Evolutionary conservation across 805 yeast genomes (phyloP).

Genomic region (Ogataea wickerhamii): DNA sequence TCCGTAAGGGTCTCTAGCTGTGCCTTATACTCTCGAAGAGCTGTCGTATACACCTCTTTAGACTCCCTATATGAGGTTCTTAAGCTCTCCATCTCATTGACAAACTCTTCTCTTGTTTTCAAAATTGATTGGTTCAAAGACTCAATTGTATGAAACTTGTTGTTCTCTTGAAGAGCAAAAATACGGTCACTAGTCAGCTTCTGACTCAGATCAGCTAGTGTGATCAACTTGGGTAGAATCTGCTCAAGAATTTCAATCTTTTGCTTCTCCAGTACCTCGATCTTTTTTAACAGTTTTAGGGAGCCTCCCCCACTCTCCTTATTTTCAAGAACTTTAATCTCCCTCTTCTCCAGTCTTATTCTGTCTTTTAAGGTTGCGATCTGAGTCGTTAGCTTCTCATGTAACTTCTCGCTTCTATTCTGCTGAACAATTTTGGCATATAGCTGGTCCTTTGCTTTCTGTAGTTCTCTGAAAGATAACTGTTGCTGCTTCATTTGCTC

Average conservation of each 20-base stretch:
- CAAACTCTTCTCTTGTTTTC: constrained; percentile 26
- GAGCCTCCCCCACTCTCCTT: constrained; percentile 15
- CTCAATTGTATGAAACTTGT: constrained; percentile 27
- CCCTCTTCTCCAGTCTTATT: constrained; percentile 14
- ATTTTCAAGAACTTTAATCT: constrained; percentile 13
- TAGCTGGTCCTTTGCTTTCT: constrained; percentile 7
- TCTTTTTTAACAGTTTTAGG: constrained; percentile 11
- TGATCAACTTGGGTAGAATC: constrained; percentile 10
- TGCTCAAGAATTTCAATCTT: constrained; percentile 10
- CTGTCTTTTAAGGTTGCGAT: constrained; percentile 16
- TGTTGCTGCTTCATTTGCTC: constrained; percentile 7
- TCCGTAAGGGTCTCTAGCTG: constrained; percentile 36
- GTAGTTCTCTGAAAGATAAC: constrained; percentile 7
- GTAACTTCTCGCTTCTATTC: constrained; percentile 10
- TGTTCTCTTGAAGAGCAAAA: constrained; percentile 35
- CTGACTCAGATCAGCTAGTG: constrained; percentile 30
- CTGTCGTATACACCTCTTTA: constrained; percentile 20
- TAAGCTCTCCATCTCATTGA: constrained; percentile 12
- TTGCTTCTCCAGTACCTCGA: constrained; percentile 10
- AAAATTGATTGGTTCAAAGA: constrained; percentile 30
- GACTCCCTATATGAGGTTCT: constrained; percentile 13
- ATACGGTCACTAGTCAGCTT: constrained; percentile 21
- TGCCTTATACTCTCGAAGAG: constrained; percentile 31
- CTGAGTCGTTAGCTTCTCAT: constrained; percentile 15
- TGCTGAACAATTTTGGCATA: constrained; percentile 15